Evolutionary conservation across 768 basidiomycete species (phyloP), one percentile per base, ranked within the genome.

Genomic region (Hemileccinum rubropunctum): DNA sequence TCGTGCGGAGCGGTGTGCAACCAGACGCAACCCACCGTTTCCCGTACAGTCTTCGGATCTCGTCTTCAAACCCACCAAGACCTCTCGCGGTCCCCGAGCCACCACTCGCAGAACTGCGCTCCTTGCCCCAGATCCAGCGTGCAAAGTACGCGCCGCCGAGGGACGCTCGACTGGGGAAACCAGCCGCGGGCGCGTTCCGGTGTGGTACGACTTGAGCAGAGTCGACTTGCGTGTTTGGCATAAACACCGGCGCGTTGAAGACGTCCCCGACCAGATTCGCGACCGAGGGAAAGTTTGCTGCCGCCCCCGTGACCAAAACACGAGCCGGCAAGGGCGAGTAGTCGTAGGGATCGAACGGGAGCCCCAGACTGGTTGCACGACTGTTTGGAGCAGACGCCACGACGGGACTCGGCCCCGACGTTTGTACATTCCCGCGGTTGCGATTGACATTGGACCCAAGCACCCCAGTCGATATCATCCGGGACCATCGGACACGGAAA

Each of bases 111-210:
- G 67, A 66, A 48, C 60, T 69, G 21, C 73, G 70, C 49, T 88
- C 84, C 56, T 81, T 78, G 35, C 86, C 82, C 89, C 88, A 92
- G 37, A 89, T 84, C 90, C 91, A 93, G 8, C 91, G 77, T 26
- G 89, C 91, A 36, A 88, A 71, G 60, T 89, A 92, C 1, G 90
- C 87, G 0, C 23, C 23, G 3, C 23, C 23, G 23, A 23, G 23
- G 23, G 23, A 23, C 23, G 23, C 81, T 78, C 89, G 78, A 13
- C 80, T 79, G 0, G 87, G 84, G 66, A 79, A 88, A 13, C 87
- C 85, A 20, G 63, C 57, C 0, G 83, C 84, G 8, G 88, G 89
- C 0, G 87, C 81, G 56, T 89, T 89, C 20, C 88, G 78, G 58
- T 89, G 88, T 10, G 71, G 76, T 14, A 80, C 76, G 15, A 81